Percentiles rank a stretch among this genome's conserved stretches.
Conservation (phyloP, 176 grass and related monocot genomes). For the Areca catechu region DNA sequence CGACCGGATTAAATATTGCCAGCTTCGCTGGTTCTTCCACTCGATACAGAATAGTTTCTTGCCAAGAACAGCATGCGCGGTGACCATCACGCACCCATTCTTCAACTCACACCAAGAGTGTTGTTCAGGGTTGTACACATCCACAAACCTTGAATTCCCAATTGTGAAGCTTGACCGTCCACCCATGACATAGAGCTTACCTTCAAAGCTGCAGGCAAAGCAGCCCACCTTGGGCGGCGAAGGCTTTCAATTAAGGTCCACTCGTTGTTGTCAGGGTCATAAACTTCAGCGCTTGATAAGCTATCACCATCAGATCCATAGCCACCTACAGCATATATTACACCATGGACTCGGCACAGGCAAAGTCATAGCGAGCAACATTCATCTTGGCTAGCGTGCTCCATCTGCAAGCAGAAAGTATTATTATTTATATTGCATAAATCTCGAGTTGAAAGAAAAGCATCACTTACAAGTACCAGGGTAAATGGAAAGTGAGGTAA, state of each 20-base stretch:
- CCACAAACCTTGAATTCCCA: slow-evolving; percentile 42
- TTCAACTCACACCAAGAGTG: slow-evolving; percentile 47
- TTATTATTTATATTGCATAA: not conserved
- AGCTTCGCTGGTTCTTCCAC: slow-evolving; percentile 58
- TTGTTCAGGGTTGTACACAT: slow-evolving; percentile 35
- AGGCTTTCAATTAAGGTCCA: slow-evolving; percentile 47
- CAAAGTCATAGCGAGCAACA: slow-evolving; percentile 47
- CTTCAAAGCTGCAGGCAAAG: slow-evolving; percentile 32
- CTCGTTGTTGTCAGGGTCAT: slow-evolving; percentile 39
- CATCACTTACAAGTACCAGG: too few species aligned
- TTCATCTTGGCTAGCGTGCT: slow-evolving; percentile 55
- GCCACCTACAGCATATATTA: slow-evolving; percentile 60
- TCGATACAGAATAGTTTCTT: slow-evolving; percentile 47
- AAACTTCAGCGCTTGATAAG: slow-evolving; percentile 52
- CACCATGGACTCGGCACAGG: slow-evolving; percentile 43
- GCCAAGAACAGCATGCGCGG: slow-evolving; percentile 31
- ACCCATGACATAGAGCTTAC: slow-evolving; percentile 52
- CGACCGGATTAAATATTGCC: slow-evolving; percentile 28
- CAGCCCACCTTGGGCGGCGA: slow-evolving; percentile 54
- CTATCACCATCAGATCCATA: slow-evolving; percentile 28
- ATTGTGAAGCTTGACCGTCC: slow-evolving; percentile 79
- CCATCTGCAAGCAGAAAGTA: slow-evolving; percentile 38
- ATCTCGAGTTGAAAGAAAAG: too few species aligned
- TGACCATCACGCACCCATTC: slow-evolving; percentile 83
- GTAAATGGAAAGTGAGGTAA: too few species aligned